These are phyloP conservation scores for Fusarium tjaetaba DNA, from an alignment of 2,329 filamentous ascomycete species.

Conservation along the genomic window DNA sequence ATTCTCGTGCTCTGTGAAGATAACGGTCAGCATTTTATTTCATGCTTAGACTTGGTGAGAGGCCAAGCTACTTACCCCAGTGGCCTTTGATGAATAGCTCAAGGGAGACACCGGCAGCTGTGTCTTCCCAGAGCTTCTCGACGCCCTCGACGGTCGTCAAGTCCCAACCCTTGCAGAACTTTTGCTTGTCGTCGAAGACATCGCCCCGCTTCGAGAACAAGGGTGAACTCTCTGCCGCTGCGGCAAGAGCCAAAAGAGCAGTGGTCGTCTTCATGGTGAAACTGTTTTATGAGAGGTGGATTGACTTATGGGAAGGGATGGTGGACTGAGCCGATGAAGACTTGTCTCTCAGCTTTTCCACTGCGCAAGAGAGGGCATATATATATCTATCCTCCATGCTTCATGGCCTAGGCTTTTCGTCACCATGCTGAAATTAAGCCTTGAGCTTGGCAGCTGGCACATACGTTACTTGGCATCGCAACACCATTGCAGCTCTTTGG, in stretches of 20 bases:
- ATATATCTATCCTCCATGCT: not conserved
- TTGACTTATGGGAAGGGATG: rapidly evolving
- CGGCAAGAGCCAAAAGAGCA: constrained; percentile 7
- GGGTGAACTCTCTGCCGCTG: not conserved
- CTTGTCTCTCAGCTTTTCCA: rapidly evolving
- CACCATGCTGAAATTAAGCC: not conserved
- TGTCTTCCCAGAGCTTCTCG: constrained; percentile 11
- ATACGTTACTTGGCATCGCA: not conserved
- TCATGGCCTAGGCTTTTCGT: not conserved
- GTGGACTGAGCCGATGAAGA: not conserved
- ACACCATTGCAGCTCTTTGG: not conserved
- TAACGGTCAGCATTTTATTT: too few species aligned
- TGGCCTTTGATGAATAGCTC: constrained; percentile 18
- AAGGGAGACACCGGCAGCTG: not conserved
- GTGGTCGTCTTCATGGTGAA: not conserved
- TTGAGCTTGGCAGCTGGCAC: not conserved
- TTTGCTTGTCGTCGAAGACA: not conserved
- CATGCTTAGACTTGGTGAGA: too few species aligned
- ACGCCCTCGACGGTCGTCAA: constrained; percentile 7
- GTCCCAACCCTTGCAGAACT: constrained; percentile 13
- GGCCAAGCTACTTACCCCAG: not conserved
- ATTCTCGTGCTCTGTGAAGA: not conserved
- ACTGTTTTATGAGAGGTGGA: rapidly evolving
- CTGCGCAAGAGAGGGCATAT: rapidly evolving
- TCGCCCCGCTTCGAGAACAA: not conserved